Percentiles rank a stretch among this genome's conserved stretches.
Conservation (phyloP, 1,139 yeast genomes). For the Pichia sp. region DNA sequence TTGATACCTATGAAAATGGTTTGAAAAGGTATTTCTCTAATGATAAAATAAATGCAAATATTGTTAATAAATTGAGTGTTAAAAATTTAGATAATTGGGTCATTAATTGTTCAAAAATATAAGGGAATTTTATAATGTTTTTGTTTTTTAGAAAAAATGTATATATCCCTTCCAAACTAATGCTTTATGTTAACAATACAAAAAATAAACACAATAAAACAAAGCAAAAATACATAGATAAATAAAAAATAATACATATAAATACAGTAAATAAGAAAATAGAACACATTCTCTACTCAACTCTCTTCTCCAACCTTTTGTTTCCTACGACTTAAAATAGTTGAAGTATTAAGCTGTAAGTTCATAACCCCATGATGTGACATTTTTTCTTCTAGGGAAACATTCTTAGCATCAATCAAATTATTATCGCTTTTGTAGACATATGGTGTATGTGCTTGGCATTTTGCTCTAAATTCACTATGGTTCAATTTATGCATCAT, state of each 20-base stretch:
- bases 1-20: conserved; percentile 51
- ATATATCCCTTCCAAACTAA: neutral
- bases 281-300: neutral
- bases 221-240: neutral
- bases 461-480: conserved; percentile 9
- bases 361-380: conserved; percentile 33
- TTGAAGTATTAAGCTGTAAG: conserved; percentile 52
- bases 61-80: conserved; percentile 41
- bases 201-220: neutral
- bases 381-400: conserved; percentile 11
- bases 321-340: conserved; percentile 52
- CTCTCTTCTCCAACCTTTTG: neutral
- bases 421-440: conserved; percentile 2
- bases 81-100: conserved; percentile 7
- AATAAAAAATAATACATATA: neutral
- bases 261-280: neutral
- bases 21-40: conserved; percentile 55
- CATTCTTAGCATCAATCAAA: neutral
- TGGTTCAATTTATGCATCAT: conserved; percentile 1
- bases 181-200: neutral
- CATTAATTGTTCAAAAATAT: conserved; percentile 5
- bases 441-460: conserved; percentile 16
- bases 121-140: neutral
- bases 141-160: neutral
- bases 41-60: conserved; percentile 62